phyloP scores from a whole-genome alignment of 2,329 filamentous ascomycete species.

The Claviceps cyperi region DNA sequence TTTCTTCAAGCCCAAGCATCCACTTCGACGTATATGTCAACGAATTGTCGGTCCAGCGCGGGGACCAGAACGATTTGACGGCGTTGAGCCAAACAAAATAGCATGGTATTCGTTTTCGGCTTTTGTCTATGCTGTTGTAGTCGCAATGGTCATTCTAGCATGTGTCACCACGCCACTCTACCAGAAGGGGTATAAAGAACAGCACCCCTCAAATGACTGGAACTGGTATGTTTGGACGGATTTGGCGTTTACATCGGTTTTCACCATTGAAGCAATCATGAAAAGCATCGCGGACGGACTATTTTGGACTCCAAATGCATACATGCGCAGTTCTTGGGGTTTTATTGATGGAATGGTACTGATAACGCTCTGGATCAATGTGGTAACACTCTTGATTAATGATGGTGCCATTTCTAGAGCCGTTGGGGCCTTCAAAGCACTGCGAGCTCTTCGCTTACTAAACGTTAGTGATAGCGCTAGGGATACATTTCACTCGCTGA shows the following conservation, averaged over 20 bases:
- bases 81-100: constrained; percentile 73
- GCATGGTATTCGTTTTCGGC: constrained; percentile 90
- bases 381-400: constrained; percentile 65
- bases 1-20: constrained; percentile 67
- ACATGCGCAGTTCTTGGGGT: constrained; percentile 92
- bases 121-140: constrained; percentile 84
- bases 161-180: constrained; percentile 91
- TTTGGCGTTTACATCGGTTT: constrained; percentile 74
- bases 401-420: constrained; percentile 78
- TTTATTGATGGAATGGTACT: constrained; percentile 88
- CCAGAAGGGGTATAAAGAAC: constrained; percentile 70
- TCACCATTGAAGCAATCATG: constrained; percentile 73
- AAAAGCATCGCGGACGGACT: constrained; percentile 93
- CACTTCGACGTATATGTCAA: constrained; percentile 71
- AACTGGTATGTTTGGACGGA: constrained; percentile 97
- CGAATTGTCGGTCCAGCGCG: constrained; percentile 81
- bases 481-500: constrained; percentile 92
- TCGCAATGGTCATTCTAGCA: constrained; percentile 93
- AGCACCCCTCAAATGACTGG: constrained; percentile 40
- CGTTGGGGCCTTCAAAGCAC: constrained; percentile 91
- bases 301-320: constrained; percentile 94
- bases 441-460: constrained; percentile 77
- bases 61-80: constrained; percentile 75
- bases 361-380: constrained; percentile 89
- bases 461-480: constrained; percentile 94